Evolutionary conservation across 2,329 filamentous ascomycete genomes (phyloP), one percentile per base, ranked within the genome.

Genomic region (Colletotrichum sp.): DNA sequence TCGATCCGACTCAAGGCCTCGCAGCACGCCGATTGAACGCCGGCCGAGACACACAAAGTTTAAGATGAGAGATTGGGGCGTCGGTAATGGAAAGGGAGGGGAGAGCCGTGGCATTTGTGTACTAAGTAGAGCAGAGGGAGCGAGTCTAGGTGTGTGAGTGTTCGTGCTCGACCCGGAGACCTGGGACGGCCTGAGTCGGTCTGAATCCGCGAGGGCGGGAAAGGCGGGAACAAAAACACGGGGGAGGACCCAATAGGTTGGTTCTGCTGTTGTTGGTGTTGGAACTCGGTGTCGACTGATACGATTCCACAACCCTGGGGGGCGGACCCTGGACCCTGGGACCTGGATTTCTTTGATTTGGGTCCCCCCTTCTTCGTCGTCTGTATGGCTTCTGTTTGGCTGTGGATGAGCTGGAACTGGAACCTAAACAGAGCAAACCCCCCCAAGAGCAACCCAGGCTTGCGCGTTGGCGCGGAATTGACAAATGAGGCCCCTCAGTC

Each of bases 151-250:
- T 52, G n/a, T 21, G 43, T 52, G 43, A 52, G 43, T 52, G 43
- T 52, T 52, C 43, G 43, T 52, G 26, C 32, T 60, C 55, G 73
- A 73, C 65, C 73, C 73, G 36, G 34, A 52, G 56, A 73, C 36
- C 70, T 68, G 73, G 73, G 64, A 64, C 70, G 28, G 65, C 48
- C 58, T 65, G 32, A 73, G 70, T 75, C 70, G 73, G 70, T 73
- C 73, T 75, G 64, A 75, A 56, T 68, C 73, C 73, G 64, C 73
- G 56, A 75, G 34, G 70, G 73, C 73, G 73, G 73, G 73, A 75
- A 68, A 67, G 69, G 69, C 73, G 73, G 64, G 73, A 73, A 75
- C 70, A 64, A 65, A 73, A 73, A 69, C 38, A 75, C 64, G 64
- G 70, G 66, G 72, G 72, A 65, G 73, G 69, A 75, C 68, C 72